Evolutionary conservation across 2,329 filamentous ascomycete species (phyloP).

Genomic region (Nannizziopsis arthrosporioides): DNA sequence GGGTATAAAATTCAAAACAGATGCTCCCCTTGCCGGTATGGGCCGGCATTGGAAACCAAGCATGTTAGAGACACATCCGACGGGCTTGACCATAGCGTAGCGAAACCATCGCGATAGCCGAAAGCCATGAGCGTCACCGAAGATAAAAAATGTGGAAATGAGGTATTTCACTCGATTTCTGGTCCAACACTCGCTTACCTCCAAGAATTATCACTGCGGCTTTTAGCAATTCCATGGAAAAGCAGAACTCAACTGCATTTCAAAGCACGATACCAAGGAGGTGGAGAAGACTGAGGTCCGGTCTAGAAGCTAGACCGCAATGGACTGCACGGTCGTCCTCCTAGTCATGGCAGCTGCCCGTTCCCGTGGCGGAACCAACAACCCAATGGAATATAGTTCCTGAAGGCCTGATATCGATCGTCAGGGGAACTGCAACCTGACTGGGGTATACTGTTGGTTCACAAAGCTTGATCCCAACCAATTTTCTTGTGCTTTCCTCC

Average conservation of each 20-base stretch:
- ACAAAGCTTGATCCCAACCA: too few relatives aligned
- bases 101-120: neutral
- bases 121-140: neutral
- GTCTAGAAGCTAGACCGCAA: neutral
- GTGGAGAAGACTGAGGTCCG: neutral
- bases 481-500: too few relatives aligned
- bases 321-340: neutral
- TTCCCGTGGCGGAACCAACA: neutral
- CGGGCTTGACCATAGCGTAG: neutral
- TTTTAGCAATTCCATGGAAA: neutral
- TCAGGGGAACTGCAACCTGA: too few relatives aligned
- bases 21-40: neutral
- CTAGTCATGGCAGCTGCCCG: neutral
- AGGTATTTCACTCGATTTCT: neutral
- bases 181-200: neutral
- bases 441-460: too few relatives aligned
- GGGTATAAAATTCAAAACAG: conserved; percentile 1
- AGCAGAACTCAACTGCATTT: neutral
- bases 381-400: neutral
- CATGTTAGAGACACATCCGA: conserved; percentile 8
- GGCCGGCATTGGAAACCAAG: neutral
- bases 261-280: neutral
- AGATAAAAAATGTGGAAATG: neutral
- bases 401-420: too few relatives aligned
- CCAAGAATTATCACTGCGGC: neutral